Base-by-base conservation (phyloP, 306 rosid genomes). In the Rosa rugosa region DNA sequence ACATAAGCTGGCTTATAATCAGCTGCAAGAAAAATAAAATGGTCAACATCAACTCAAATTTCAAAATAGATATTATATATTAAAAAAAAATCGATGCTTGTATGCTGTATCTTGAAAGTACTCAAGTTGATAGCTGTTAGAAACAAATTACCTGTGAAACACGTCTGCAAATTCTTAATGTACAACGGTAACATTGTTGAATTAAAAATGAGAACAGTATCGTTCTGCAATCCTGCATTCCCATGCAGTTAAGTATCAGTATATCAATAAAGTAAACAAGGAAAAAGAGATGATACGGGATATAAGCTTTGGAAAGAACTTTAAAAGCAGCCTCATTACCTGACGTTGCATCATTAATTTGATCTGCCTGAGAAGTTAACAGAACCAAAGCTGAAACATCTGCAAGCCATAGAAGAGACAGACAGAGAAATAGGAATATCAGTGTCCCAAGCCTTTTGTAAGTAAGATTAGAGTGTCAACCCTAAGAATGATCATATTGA, bases 351-450 rank as follows among this genome's bases (percentile, higher is more conserved):
- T 92, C 87, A 68, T 73, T 84, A 31, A 78, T 81, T 83, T 88
- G 86, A 81, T 89, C 91, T 10, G 42, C 78, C 36, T 85, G 83
- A 83, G 89, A 79, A 75, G 85, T 73, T 75, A 76, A 80, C 80
- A 92, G 84, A 80, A 94, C 82, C 84, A 92, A 81, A 86, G 96
- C 97, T 16, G 85, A 71, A 45, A 80, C 93, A 81, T 85, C 98
- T 94, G 92, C 88, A 83, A 82, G 80, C 59, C 54, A 59, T 25
- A n/a, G 41, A 76, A 75, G 75, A 46, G 75, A 77, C 57, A 82
- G 45, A 80, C 25, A 77, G 50, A 69, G 31, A 79, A 46, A 80
- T 53, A 69, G 25, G 63, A 53, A 42, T 38, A 20, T 65, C 14
- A 72, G 72, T 20, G 40, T 17, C 34, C 38, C 63, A 27, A 45